Percentiles rank a stretch among this genome's conserved stretches.
Evolutionary conservation across 495 filamentous ascomycete genomes (phyloP).

Genomic region (Eremomyces bilateralis): DNA sequence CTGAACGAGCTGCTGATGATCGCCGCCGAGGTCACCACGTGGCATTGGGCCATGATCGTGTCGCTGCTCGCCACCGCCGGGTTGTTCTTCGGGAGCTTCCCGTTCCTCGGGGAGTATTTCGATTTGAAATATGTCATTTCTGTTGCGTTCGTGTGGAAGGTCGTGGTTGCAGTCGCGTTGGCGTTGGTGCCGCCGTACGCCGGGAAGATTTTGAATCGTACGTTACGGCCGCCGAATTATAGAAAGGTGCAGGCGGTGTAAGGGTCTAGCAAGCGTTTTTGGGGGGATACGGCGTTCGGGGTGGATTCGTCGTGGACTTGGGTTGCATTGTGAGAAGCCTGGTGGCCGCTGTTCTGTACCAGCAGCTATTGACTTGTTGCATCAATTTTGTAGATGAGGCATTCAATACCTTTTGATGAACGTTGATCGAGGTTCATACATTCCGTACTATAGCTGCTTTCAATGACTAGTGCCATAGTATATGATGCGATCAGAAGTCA

Average conservation of each 20-base stretch:
- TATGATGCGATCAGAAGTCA: no score
- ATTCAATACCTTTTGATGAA: no score
- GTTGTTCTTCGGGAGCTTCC: slow-evolving; percentile 61
- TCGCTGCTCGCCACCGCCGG: slow-evolving; percentile 59
- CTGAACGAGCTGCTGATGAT: slow-evolving; percentile 96
- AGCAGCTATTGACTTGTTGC: no score
- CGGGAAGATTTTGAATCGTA: slow-evolving; percentile 61
- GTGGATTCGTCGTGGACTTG: no score
- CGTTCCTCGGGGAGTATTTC: slow-evolving; percentile 78
- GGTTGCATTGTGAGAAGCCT: no score
- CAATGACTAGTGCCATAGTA: no score
- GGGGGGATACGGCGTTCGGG: no score
- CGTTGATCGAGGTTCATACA: no score
- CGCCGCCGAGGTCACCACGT: slow-evolving; percentile 84
- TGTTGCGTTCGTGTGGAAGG: slow-evolving; percentile 72
- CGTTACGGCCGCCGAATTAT: slow-evolving; percentile 81
- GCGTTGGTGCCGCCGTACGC: slow-evolving; percentile 70
- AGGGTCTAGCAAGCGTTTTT: no score
- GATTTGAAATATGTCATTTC: slow-evolving; percentile 63
- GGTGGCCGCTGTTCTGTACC: no score
- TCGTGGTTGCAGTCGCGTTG: slow-evolving; percentile 54
- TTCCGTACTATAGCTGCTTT: no score
- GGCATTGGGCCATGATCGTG: slow-evolving; percentile 87
- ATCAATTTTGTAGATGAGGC: no score
- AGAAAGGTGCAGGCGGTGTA: slow-evolving; percentile 62